Evolutionary conservation across 2,329 filamentous ascomycete species (phyloP), one percentile per base, ranked within the genome.

Genomic region (Lasiodiplodia theobromae): DNA sequence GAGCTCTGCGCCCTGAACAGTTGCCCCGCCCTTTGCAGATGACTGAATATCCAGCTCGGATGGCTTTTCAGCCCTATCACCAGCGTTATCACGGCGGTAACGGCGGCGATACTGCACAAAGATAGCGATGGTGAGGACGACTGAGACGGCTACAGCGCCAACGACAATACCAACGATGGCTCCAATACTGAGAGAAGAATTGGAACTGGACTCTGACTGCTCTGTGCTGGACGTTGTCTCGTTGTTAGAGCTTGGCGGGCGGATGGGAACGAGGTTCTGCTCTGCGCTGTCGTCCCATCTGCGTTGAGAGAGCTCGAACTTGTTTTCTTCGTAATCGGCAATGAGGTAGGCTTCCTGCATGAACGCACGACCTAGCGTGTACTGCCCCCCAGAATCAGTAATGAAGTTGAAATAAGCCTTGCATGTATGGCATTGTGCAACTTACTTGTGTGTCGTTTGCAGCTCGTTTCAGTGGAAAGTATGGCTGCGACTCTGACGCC

Each of bases 391-490:
- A 37, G 25, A 28, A 12, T 28, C 51, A 16, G 21, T 7, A 53
- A 40, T 12, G 31, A 58, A 34, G 5, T 38, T 28, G 28, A 28
- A 28, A 28, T 28, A 28, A 28, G 28, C 5, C 28, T 28, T 6
- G 28, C 3, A 28, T 28, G 25, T 4, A 28, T 28, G 25, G 4
- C 6, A 28, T 11, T 3, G 18, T 23, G 4, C 3, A 47, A 6
- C 64, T 3, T 51, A 57, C 64, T 69, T 81, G 77, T 5, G 71
- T 74, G 16, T 80, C 75, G 44, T 80, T 80, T 2, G 74, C 73
- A 10, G 80, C 80, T 12, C 74, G 70, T 52, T 75, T 74, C 4
- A 82, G 71, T 0, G 80, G 80, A 58, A 82, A 82, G 68, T 81
- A 81, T 66, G 38, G 28, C 3, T 66, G 51, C 6, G 51, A 21